A percentile compares a stretch with the other conserved stretches of the same genome.
Conservation (phyloP, 495 filamentous ascomycete species). For the Neurospora sp. region DNA sequence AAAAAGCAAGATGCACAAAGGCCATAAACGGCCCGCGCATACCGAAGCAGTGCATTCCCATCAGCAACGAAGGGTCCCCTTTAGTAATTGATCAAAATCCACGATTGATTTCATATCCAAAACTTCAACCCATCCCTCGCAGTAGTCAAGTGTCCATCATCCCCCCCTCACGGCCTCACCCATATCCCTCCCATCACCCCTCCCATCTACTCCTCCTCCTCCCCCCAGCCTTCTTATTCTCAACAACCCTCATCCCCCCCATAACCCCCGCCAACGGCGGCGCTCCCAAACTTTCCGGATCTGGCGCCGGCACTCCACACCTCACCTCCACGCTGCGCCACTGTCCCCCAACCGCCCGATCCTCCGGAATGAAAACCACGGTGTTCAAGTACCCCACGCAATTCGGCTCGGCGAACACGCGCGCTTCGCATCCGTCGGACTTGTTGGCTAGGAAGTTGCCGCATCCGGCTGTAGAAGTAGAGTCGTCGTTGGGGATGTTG, state of each 20-base stretch:
- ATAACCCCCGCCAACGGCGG: constrained; percentile 9
- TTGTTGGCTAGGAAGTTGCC: constrained; percentile 27
- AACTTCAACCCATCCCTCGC: no score
- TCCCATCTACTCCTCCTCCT: no score
- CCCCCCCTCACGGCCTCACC: no score
- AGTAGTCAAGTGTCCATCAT: no score
- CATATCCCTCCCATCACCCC: no score
- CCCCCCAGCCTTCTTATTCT: no score
- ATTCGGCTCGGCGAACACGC: constrained; percentile 27
- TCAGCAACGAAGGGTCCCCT: no score
- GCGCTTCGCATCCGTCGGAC: constrained; percentile 29
- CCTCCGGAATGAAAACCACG: constrained; percentile 30
- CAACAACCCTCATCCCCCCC: background rate
- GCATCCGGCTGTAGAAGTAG: constrained; percentile 14
- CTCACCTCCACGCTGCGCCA: constrained; percentile 27
- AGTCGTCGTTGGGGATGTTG: constrained; percentile 13
- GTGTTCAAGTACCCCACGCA: constrained; percentile 29
- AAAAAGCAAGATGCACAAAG: background rate
- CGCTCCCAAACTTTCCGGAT: constrained; percentile 7
- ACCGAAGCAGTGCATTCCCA: background rate
- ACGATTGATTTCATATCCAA: no score
- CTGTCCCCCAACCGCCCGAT: constrained; percentile 22
- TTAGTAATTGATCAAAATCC: no score
- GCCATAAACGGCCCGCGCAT: background rate
- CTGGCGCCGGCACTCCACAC: constrained; percentile 22